phyloP scores from a whole-genome alignment of 257 asterid species.

The Nyctanthes arbortristis region DNA sequence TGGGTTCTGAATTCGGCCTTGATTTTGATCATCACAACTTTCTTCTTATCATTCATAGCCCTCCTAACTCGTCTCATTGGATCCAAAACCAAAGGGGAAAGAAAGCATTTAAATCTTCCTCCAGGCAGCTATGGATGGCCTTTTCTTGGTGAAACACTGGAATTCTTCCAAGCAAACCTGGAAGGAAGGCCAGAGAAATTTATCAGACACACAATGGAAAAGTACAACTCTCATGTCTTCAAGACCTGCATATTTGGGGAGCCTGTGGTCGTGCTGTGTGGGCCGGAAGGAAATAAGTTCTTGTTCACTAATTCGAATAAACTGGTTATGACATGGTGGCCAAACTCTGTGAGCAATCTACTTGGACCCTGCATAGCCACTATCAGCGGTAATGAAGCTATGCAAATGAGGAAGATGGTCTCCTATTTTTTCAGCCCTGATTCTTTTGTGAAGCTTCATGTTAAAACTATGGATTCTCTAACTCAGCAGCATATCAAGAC shows the following conservation, averaged over 20 bases:
- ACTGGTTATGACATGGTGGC: slow-evolving; percentile 70
- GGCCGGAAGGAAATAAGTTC: slow-evolving; percentile 53
- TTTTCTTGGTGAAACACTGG: slow-evolving; percentile 43
- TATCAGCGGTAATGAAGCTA: slow-evolving; percentile 55
- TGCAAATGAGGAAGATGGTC: slow-evolving; percentile 56
- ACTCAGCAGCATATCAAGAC: slow-evolving; percentile 51
- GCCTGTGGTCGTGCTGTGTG: slow-evolving; percentile 40
- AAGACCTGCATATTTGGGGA: slow-evolving; percentile 41
- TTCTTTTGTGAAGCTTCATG: slow-evolving; percentile 51
- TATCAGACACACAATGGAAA: slow-evolving; percentile 31
- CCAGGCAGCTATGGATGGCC: slow-evolving; percentile 66
- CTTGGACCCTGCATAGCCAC: slow-evolving; percentile 52
- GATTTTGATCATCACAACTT: neutral
- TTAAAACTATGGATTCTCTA: slow-evolving; percentile 48
- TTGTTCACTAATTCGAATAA: slow-evolving; percentile 67
- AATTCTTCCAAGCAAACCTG: slow-evolving; percentile 38
- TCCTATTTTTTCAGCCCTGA: slow-evolving; percentile 57
- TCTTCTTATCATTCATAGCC: neutral
- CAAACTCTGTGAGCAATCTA: slow-evolving; percentile 46
- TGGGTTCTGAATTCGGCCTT: no score
- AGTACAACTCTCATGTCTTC: slow-evolving; percentile 35
- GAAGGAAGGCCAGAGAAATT: slow-evolving; percentile 49
- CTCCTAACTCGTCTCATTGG: neutral
- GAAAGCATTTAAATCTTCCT: slow-evolving; percentile 36
- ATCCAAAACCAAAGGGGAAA: slow-evolving; percentile 8